Evolutionary conservation across 805 yeast genomes (phyloP).

Genomic region (Candida oleophila): DNA sequence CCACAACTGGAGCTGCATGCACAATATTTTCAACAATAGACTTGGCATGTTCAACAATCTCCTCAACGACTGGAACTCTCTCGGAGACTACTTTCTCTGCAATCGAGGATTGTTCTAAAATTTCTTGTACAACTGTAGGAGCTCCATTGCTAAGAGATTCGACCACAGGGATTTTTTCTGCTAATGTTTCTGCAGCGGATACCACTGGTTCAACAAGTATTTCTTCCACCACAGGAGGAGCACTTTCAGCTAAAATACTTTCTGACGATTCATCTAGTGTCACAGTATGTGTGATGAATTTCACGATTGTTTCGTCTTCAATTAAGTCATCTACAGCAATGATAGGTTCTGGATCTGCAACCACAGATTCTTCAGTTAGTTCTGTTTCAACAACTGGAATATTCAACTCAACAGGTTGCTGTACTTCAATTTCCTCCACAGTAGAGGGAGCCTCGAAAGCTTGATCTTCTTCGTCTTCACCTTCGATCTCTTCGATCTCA

Average conservation of each 20-base stretch:
- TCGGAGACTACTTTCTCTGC: neutral
- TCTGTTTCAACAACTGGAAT: conserved; percentile 2
- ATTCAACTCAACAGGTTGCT: neutral
- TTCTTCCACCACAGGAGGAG: neutral
- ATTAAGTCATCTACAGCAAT: neutral
- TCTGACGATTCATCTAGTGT: neutral
- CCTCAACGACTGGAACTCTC: neutral
- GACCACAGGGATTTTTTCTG: neutral
- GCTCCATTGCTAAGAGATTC: neutral
- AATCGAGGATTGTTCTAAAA: neutral
- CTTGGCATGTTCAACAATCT: conserved; percentile 4
- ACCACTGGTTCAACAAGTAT: neutral
- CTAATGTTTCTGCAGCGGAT: neutral
- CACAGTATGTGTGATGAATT: neutral
- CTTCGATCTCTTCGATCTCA: conserved; percentile 8
- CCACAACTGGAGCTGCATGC: neutral
- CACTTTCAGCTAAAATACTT: neutral
- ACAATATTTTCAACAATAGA: conserved; percentile 2
- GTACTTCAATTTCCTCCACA: conserved; percentile 10
- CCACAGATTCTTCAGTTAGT: neutral
- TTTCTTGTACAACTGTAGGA: neutral
- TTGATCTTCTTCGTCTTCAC: neutral
- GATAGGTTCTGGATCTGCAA: neutral
- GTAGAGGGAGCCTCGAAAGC: neutral
- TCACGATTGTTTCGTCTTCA: neutral